These are phyloP conservation scores for Gynostemma pentaphyllum DNA, from an alignment of 306 rosid genomes.

Conservation along the genomic window DNA sequence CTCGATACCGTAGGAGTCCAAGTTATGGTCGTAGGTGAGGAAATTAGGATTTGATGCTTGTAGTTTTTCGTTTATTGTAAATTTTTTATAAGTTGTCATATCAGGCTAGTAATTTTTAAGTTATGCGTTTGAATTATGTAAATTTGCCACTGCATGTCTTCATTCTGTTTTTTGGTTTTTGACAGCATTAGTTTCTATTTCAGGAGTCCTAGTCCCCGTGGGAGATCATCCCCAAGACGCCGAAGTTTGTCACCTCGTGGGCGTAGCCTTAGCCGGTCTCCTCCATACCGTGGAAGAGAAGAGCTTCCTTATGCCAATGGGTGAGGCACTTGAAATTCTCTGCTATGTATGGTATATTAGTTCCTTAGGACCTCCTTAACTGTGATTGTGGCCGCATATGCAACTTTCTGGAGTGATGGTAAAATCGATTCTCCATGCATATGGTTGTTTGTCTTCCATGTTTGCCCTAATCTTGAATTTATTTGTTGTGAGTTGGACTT, in stretches of 20 bases:
- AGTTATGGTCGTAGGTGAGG: slow-evolving; percentile 90
- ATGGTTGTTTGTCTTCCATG: neutral
- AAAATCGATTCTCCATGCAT: neutral
- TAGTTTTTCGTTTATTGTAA: neutral
- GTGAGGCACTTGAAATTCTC: slow-evolving; percentile 26
- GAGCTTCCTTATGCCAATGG: slow-evolving; percentile 87
- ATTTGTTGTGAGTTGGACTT: too few species aligned
- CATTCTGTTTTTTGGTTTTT: neutral
- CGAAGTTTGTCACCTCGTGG: slow-evolving; percentile 92
- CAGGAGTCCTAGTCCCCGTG: slow-evolving; percentile 95
- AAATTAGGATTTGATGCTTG: neutral
- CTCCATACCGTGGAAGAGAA: slow-evolving; percentile 79
- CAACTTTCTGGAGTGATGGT: neutral
- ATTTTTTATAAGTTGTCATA: neutral
- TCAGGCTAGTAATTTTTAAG: too few species aligned
- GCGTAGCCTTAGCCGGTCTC: slow-evolving; percentile 86
- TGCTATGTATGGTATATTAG: neutral
- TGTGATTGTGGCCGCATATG: neutral
- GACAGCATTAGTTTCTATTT: slow-evolving; percentile 10
- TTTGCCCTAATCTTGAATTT: neutral
- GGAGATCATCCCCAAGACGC: slow-evolving; percentile 82
- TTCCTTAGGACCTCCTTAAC: neutral
- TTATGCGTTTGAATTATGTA: neutral
- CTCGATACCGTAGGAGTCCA: slow-evolving; percentile 93
- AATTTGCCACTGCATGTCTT: neutral